Base-by-base conservation (phyloP, 2,329 filamentous ascomycete species). In the Aspergillus floridensis region DNA sequence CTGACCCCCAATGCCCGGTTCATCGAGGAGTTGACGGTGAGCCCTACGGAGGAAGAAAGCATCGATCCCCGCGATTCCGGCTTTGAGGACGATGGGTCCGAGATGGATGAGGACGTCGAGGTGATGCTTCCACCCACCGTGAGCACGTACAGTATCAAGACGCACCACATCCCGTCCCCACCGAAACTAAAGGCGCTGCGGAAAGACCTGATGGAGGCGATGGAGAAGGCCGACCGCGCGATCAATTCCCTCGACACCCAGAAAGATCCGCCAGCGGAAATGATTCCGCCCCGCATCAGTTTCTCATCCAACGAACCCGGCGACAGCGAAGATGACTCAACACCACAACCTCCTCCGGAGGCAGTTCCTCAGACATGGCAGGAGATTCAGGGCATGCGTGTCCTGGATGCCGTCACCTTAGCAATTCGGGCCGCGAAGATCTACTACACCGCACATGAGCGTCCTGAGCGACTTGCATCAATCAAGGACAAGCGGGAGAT, bases 381-480 rank as follows among this genome's bases (percentile, higher is more conserved):
- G 73, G 92, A 97, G 75, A 84, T 96, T 22, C 91, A 96, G 74
- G 95, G 93, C 19, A 87, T 98, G 81, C 91, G 96, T 70, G 86
- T 99, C 41, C 84, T 98, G 58, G 93, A 98, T 73, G 88, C 96
- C 56, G 89, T 95, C 72, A 99, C 95, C 1, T 82, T 98, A 56
- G 93, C 93, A n/a, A 98, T 99, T 66, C 87, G 92, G 55, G 92
- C 93, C 1, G 95, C 95, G 54, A 96, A 96, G 77, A 88, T 96
- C 69, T 99, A 98, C 78, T 98, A 99, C 77, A 97, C 93, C 0
- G 86, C 92, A 4, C 95, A 98, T 72, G 90, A 96, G 70, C 84
- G 93, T 56, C 92, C 93, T 1, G 89, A 95, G 66, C 88, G 91
- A 41, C 81, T 98, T 19, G 91, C 95, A 70, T 81, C 89, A 29